Conservation (phyloP, 208 protist species). For the Leishmania arabica region DNA sequence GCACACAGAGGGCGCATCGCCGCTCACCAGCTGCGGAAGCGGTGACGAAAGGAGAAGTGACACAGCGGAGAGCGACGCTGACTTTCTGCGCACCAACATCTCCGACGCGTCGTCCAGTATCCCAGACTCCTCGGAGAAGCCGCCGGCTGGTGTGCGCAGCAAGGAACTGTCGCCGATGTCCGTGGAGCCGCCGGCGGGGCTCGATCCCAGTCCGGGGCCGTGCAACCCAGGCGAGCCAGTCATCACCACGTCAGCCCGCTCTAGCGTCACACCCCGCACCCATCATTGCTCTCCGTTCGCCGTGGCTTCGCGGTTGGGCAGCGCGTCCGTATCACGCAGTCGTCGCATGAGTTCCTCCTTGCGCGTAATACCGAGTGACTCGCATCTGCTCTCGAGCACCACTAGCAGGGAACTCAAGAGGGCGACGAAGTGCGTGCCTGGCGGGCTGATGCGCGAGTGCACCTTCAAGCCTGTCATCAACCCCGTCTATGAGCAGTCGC, state of each 20-base stretch:
- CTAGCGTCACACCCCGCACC: slow-evolving; percentile 3
- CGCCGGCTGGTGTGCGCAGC: background rate
- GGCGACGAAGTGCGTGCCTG: slow-evolving; percentile 32
- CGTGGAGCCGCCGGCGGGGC: background rate
- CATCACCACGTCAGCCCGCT: background rate
- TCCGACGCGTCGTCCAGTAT: slow-evolving; percentile 3
- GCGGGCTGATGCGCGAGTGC: slow-evolving; percentile 53
- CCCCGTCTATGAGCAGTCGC: background rate
- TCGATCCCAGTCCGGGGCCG: slow-evolving; percentile 27
- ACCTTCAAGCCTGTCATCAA: slow-evolving; percentile 62
- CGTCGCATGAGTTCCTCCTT: background rate
- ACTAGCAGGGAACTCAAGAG: slow-evolving; percentile 25
- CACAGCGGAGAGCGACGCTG: slow-evolving; percentile 7
- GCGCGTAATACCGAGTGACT: slow-evolving; percentile 23
- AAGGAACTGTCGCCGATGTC: background rate
- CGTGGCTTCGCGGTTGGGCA: background rate
- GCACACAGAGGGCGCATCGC: background rate
- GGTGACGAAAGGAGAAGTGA: background rate
- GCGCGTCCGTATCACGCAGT: background rate
- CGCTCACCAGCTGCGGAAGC: background rate
- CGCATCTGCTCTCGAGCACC: slow-evolving; percentile 34
- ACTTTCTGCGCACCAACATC: slow-evolving; percentile 24
- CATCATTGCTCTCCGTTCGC: slow-evolving; percentile 11
- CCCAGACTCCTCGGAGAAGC: background rate
- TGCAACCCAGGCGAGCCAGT: background rate